Base-by-base conservation (phyloP, 192 early-diverging fungal genomes). In the Podila horticola region DNA sequence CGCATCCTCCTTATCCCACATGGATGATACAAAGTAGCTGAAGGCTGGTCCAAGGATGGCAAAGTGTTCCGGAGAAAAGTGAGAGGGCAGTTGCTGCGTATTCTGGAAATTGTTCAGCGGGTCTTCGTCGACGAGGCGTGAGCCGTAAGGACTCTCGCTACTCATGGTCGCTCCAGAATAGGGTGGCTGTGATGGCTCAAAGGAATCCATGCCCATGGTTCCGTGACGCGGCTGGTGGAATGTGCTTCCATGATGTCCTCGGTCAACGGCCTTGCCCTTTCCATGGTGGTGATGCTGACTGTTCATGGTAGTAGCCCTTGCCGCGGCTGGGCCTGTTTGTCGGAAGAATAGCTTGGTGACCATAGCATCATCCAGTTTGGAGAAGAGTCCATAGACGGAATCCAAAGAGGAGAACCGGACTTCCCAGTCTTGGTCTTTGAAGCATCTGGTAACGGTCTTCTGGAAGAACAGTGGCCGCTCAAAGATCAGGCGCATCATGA, bases 1-100 rank as follows among this genome's bases (percentile, higher is more conserved):
- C 65, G 82, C 74, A 70, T 89, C 89, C 59, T 90, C 87, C 49
- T 84, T 83, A 36, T 90, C 89, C 88, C 88, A 89, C 57, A 90
- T 74, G 55, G 85, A 83, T 24, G 71, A 84, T 6, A 89, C 85
- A 66, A 90, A 88, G 51, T 82, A 85, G 58, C 86, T 89, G 49
- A 88, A 90, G 9, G 86, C 60, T 0, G 86, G 86, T 4, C 89
- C 89, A 13, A 90, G 64, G 20, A 83, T 71, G 9, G 84, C 69
- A 22, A 89, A 61, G 9, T 69, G 71, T 1, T 81, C 71, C 0
- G 69, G 66, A 10, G 64, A 41, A 36, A 81, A 81, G 20, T 81
- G 62, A 2, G 55, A n/a, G 7, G 51, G 33, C 4, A 52, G 49
- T 62, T 64, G 72, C 1, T 55, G 52, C 2, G 52, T n/a, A 55